Evolutionary conservation across 768 basidiomycete species (phyloP).

Genomic region (Tubosaeta sp.): DNA sequence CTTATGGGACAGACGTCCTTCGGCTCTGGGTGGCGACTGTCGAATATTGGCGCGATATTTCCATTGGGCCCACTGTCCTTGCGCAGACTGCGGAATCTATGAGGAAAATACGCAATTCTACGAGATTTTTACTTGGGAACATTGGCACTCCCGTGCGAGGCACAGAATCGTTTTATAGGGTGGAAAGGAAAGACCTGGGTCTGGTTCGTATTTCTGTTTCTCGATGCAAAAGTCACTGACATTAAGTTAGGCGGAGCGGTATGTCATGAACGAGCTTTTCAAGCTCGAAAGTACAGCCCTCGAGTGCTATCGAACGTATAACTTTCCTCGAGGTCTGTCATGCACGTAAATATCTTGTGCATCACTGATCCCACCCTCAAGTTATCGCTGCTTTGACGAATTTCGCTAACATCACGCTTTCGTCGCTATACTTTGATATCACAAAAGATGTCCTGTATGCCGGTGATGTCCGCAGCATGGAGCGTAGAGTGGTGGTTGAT

Average conservation of each 20-base stretch:
- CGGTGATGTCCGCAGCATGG: conserved; percentile 42
- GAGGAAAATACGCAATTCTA: conserved; percentile 82
- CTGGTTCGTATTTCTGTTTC: conserved; percentile 45
- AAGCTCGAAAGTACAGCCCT: conserved; percentile 63
- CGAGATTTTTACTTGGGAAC: conserved; percentile 84
- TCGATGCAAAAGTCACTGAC: conserved; percentile 4
- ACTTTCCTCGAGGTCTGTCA: conserved; percentile 74
- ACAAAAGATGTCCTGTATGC: conserved; percentile 90
- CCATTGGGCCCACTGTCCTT: conserved; percentile 75
- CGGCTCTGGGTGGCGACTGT: conserved; percentile 90
- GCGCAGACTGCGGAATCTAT: conserved; percentile 70
- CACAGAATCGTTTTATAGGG: not conserved
- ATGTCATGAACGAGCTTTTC: conserved; percentile 81
- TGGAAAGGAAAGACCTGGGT: conserved; percentile 45
- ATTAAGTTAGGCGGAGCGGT: conserved; percentile 65
- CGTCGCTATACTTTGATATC: conserved; percentile 88
- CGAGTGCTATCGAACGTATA: conserved; percentile 65
- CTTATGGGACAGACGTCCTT: conserved; percentile 82
- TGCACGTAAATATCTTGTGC: not conserved
- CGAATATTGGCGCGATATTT: conserved; percentile 86
- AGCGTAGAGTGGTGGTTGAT: conserved; percentile 63
- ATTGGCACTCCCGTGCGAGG: conserved; percentile 36
- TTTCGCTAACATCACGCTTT: conserved; percentile 81
- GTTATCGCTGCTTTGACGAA: conserved; percentile 68
- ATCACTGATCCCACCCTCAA: conserved; percentile 28